Evolutionary conservation across 495 filamentous ascomycete species (phyloP).

Genomic region (Talaromyces wortmannii): DNA sequence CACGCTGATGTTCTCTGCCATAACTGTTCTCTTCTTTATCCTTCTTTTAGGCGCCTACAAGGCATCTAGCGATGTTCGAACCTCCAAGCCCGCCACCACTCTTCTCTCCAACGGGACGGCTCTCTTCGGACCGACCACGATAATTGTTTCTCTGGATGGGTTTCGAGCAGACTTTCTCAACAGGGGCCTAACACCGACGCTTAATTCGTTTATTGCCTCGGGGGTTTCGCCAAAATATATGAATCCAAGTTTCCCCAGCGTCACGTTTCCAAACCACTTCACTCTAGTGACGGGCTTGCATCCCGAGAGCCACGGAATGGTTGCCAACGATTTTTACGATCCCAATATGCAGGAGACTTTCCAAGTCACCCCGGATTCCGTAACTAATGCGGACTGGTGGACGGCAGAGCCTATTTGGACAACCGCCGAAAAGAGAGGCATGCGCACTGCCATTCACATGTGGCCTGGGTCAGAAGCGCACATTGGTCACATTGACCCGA

Average conservation of each 20-base stretch:
- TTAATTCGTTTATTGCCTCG: constrained; percentile 70
- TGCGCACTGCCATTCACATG: constrained; percentile 87
- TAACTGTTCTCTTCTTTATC: constrained; percentile 44
- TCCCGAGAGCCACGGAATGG: constrained; percentile 87
- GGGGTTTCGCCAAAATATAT: constrained; percentile 89
- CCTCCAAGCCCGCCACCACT: constrained; percentile 5
- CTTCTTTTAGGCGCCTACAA: constrained; percentile 49
- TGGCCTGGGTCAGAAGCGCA: constrained; percentile 95
- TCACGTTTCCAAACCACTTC: constrained; percentile 98
- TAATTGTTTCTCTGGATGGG: constrained; percentile 90
- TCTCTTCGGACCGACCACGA: constrained; percentile 81
- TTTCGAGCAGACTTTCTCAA: constrained; percentile 94
- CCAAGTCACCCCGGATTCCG: constrained; percentile 51
- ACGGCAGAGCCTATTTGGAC: constrained; percentile 87
- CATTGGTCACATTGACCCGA: constrained; percentile 55
- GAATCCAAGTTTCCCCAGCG: constrained; percentile 87
- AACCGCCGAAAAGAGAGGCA: constrained; percentile 72
- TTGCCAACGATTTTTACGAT: constrained; percentile 94
- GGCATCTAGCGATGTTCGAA: constrained; percentile 32
- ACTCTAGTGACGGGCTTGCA: constrained; percentile 89
- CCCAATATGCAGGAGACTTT: constrained; percentile 70
- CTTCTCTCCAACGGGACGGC: constrained; percentile 62
- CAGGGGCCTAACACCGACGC: constrained; percentile 72
- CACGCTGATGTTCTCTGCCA: constrained; percentile 24
- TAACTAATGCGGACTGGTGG: constrained; percentile 86